These are phyloP conservation scores for Anethum foeniculum DNA, from an alignment of 140 eudicot genomes.

Conservation along the genomic window DNA sequence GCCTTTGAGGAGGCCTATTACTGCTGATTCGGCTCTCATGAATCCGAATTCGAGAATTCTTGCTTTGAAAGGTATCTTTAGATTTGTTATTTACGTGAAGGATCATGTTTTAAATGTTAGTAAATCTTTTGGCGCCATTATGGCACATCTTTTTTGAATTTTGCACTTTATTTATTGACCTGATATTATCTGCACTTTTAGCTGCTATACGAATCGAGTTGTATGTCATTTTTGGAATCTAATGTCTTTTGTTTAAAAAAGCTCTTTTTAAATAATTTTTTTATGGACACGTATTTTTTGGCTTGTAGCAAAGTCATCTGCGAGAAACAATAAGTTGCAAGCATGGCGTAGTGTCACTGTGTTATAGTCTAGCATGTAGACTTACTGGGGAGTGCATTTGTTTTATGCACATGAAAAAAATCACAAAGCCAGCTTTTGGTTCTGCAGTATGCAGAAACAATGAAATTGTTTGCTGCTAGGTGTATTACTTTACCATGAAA, in stretches of 20 bases:
- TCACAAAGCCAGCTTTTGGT: background rate
- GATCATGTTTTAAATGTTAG: background rate
- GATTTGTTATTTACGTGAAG: background rate
- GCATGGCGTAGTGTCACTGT: background rate
- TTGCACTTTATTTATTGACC: background rate
- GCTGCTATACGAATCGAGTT: background rate
- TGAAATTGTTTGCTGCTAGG: background rate
- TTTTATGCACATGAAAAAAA: background rate
- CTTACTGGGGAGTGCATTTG: background rate
- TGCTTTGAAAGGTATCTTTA: slow-evolving; percentile 66
- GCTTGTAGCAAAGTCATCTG: background rate
- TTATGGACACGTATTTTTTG: background rate
- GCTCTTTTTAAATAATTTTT: background rate
- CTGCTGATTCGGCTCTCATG: slow-evolving; percentile 96
- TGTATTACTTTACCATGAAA: background rate
- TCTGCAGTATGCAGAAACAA: background rate
- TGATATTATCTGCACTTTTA: background rate
- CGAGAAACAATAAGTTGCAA: background rate
- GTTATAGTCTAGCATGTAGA: background rate
- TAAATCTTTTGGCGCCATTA: background rate
- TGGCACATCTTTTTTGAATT: background rate
- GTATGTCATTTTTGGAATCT: background rate
- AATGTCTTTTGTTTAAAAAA: background rate
- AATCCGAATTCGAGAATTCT: slow-evolving; percentile 75
- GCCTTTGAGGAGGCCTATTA: slow-evolving; percentile 90